phyloP scores from a whole-genome alignment of 805 yeast genomes.

The Lipomyces kockii region DNA sequence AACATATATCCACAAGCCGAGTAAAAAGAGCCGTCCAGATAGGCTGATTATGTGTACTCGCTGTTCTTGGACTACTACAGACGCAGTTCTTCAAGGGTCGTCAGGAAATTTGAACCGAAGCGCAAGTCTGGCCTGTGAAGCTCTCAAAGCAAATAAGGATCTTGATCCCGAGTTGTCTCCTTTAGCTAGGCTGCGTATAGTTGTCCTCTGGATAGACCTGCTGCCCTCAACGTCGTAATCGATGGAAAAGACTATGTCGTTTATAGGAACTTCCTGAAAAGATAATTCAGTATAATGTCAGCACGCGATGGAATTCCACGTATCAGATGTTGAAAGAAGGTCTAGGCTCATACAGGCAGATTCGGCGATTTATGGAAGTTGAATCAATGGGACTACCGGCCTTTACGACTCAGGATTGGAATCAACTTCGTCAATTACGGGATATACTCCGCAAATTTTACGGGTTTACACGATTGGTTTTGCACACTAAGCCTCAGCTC shows the following conservation, averaged over 20 bases:
- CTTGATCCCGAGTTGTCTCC: slow-evolving; percentile 3
- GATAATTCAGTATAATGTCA: background rate
- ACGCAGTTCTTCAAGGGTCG: background rate
- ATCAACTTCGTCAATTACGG: background rate
- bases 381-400: slow-evolving; percentile 50
- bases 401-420: slow-evolving; percentile 48
- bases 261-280: background rate
- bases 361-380: background rate
- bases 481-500: background rate
- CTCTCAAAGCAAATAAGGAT: slow-evolving; percentile 2
- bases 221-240: slow-evolving; percentile 1
- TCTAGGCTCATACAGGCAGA: background rate
- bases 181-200: background rate
- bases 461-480: background rate
- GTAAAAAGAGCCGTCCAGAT: too few relatives aligned
- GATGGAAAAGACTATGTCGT: background rate
- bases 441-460: slow-evolving; percentile 1
- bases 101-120: background rate
- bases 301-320: background rate
- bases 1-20: too few relatives aligned
- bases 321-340: slow-evolving; percentile 2
- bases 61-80: too few relatives aligned
- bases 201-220: slow-evolving; percentile 1
- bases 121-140: slow-evolving; percentile 5
- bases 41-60: too few relatives aligned